phyloP scores from a whole-genome alignment of 176 grass and related monocot genomes.

The Rhynchospora tenuis region DNA sequence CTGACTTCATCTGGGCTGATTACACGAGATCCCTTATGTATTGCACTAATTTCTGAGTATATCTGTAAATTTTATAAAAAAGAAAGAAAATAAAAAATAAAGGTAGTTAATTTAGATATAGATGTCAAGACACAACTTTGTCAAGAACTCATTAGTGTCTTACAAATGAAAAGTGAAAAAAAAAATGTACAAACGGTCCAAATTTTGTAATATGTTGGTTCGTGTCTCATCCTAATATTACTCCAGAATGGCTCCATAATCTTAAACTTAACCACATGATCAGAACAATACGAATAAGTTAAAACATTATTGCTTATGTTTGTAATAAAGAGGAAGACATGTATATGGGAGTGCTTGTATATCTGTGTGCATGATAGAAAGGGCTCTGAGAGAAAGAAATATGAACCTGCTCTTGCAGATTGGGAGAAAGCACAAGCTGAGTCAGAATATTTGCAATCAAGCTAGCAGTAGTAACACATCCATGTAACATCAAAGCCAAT shows the following conservation, averaged over 20 bases:
- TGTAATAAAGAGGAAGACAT: neutral
- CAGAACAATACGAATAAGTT: neutral
- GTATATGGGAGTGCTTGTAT: no score
- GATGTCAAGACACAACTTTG: neutral
- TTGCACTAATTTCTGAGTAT: constrained; percentile 49
- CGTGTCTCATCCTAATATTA: neutral
- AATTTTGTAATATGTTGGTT: neutral
- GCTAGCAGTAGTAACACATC: constrained; percentile 61
- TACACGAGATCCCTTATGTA: constrained; percentile 29
- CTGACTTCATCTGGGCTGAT: constrained; percentile 36
- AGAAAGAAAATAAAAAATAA: neutral
- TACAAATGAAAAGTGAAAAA: neutral
- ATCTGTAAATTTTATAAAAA: constrained; percentile 44
- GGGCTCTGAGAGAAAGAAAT: constrained; percentile 14
- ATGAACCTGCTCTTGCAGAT: constrained; percentile 74
- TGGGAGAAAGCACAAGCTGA: constrained; percentile 42
- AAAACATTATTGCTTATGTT: neutral
- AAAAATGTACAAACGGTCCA: neutral
- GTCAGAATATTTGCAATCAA: constrained; percentile 68
- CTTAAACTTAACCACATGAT: neutral
- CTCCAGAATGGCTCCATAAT: neutral
- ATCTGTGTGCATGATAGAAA: neutral
- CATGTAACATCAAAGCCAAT: constrained; percentile 87
- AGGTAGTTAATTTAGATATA: neutral
- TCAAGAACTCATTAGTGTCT: neutral